Evolutionary conservation across 495 filamentous ascomycete species (phyloP).

Genomic region (Hyaloscypha finlandica): DNA sequence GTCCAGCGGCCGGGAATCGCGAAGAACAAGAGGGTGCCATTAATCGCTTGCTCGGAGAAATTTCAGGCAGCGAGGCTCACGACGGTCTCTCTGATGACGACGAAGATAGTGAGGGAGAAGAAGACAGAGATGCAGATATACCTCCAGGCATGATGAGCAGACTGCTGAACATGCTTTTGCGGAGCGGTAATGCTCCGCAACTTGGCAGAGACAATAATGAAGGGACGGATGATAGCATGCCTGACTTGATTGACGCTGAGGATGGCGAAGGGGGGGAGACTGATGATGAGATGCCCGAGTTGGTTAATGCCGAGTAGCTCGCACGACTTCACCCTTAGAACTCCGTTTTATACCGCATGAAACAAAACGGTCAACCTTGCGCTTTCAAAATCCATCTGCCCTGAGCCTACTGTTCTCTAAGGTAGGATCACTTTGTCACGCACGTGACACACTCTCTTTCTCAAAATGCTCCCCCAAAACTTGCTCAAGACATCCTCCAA

Average conservation of each 20-base stretch:
- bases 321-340: neutral
- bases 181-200: neutral
- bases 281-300: slow-evolving; percentile 19
- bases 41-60: neutral
- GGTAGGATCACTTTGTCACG: too few species aligned
- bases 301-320: slow-evolving; percentile 5
- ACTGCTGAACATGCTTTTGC: slow-evolving; percentile 15
- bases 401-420: too few species aligned
- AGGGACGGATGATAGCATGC: slow-evolving; percentile 8
- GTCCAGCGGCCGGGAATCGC: slow-evolving; percentile 1
- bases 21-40: slow-evolving; percentile 4
- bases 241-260: neutral
- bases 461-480: too few species aligned
- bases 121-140: slow-evolving; percentile 5
- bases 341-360: too few species aligned
- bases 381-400: too few species aligned
- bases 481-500: too few species aligned
- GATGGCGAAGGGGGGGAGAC: slow-evolving; percentile 7
- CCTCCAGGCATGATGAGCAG: slow-evolving; percentile 2
- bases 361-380: too few species aligned
- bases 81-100: slow-evolving; percentile 15
- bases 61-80: neutral
- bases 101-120: slow-evolving; percentile 22
- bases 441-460: too few species aligned
- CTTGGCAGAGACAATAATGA: neutral